phyloP scores from a whole-genome alignment of 345 rosid genomes.

The Hibiscus syriacus region DNA sequence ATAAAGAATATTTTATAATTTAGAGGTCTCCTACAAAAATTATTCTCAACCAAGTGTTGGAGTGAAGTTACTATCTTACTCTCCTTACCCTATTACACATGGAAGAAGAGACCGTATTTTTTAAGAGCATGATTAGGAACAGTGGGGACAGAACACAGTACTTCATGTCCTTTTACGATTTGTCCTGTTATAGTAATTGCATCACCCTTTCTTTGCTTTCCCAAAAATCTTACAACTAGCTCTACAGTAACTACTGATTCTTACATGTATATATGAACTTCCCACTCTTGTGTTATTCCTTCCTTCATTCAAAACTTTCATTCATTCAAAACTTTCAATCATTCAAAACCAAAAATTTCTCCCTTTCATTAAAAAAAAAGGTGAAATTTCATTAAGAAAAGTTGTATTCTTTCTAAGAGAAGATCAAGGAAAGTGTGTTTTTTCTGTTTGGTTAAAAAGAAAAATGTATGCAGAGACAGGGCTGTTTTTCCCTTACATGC shows the following conservation, averaged over 20 bases:
- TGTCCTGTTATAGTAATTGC: background rate
- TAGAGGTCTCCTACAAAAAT: too few relatives aligned
- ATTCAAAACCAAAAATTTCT: background rate
- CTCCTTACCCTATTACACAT: too few relatives aligned
- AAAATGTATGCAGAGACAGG: conserved; percentile 84
- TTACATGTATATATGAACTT: background rate
- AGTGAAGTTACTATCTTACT: too few relatives aligned
- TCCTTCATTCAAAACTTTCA: background rate
- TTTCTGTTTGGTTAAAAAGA: too few relatives aligned
- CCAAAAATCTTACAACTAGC: background rate
- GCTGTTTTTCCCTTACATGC: conserved; percentile 61
- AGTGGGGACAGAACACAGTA: background rate
- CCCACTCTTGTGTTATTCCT: background rate
- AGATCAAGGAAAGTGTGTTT: too few relatives aligned
- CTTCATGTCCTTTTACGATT: background rate
- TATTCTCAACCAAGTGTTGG: too few relatives aligned
- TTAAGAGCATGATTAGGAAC: background rate
- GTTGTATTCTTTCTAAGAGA: too few relatives aligned
- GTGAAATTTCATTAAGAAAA: background rate
- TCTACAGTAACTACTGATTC: conserved; percentile 2
- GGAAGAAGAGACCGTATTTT: too few relatives aligned
- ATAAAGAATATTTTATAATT: too few relatives aligned
- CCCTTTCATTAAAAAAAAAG: background rate
- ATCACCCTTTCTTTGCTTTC: conserved; percentile 3
- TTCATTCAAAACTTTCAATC: too few relatives aligned